Conservation (phyloP, 495 filamentous ascomycete genomes). For the Aspergillus affinis region DNA sequence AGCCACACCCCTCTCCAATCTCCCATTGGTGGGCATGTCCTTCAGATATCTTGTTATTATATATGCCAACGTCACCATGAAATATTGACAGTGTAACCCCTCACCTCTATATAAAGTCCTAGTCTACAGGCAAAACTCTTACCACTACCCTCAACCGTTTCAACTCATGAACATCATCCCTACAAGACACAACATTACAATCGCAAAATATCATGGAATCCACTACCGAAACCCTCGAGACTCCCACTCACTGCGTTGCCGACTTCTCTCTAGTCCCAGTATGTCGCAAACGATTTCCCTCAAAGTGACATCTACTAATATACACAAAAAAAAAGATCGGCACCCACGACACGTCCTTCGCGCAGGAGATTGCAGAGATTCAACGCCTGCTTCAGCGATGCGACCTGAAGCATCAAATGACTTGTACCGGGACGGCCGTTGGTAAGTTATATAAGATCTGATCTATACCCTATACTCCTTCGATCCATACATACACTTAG, state of each 20-base stretch:
- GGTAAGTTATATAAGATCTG: constrained; percentile 54
- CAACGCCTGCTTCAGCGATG: constrained; percentile 70
- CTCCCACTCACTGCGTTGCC: constrained; percentile 60
- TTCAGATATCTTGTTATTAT: no score
- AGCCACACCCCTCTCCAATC: neutral
- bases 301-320: neutral
- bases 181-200: neutral
- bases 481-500: no score
- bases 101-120: neutral
- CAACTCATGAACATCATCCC: neutral
- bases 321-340: constrained; percentile 54
- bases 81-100: neutral
- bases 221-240: constrained; percentile 36
- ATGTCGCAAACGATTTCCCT: neutral
- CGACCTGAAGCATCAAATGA: constrained; percentile 74
- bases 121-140: neutral
- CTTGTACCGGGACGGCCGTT: constrained; percentile 80
- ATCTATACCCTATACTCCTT: no score
- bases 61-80: neutral
- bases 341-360: constrained; percentile 68
- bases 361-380: constrained; percentile 75
- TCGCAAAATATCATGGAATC: constrained; percentile 15
- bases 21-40: neutral
- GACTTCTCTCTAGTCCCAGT: constrained; percentile 78
- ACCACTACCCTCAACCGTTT: neutral